Conservation (phyloP, 2,329 filamentous ascomycete species). For the Colletotrichum graminicola region DNA sequence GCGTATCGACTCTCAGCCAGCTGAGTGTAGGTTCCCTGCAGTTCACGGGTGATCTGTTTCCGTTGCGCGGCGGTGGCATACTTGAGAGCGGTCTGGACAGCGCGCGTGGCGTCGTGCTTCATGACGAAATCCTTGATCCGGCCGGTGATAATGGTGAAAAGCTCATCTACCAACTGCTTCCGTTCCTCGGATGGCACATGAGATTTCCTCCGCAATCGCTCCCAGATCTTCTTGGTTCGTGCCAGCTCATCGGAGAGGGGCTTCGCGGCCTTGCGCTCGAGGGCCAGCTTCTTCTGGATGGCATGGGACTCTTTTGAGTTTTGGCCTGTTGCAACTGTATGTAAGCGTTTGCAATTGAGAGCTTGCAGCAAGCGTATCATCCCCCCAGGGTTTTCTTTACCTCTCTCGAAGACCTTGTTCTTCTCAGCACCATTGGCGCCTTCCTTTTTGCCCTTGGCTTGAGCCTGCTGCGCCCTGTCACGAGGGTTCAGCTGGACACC, state of each 20-base stretch:
- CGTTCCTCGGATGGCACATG: constrained; percentile 92
- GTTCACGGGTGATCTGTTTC: constrained; percentile 86
- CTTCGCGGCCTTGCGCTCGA: constrained; percentile 92
- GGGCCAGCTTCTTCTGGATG: constrained; percentile 89
- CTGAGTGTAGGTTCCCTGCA: constrained; percentile 85
- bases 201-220: constrained; percentile 90
- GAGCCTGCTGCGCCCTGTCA: constrained; percentile 50
- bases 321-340: constrained; percentile 57
- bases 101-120: constrained; percentile 97
- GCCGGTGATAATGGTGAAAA: constrained; percentile 92
- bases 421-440: constrained; percentile 49
- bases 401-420: constrained; percentile 58
- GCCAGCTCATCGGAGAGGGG: constrained; percentile 91
- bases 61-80: constrained; percentile 89
- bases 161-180: constrained; percentile 85
- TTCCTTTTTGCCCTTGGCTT: constrained; percentile 45
- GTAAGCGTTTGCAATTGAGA: constrained; percentile 5
- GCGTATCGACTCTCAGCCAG: constrained; percentile 96
- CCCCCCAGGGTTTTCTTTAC: constrained; percentile 45
- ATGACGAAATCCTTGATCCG: constrained; percentile 95
- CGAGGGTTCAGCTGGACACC: constrained; percentile 58
- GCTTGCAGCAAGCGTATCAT: constrained; percentile 14
- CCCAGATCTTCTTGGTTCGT: constrained; percentile 97
- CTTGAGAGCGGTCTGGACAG: constrained; percentile 96
- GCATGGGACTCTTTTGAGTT: constrained; percentile 88